Evolutionary conservation across 1,284 basidiomycete species (phyloP).

Genomic region (Inonotus hispidus): DNA sequence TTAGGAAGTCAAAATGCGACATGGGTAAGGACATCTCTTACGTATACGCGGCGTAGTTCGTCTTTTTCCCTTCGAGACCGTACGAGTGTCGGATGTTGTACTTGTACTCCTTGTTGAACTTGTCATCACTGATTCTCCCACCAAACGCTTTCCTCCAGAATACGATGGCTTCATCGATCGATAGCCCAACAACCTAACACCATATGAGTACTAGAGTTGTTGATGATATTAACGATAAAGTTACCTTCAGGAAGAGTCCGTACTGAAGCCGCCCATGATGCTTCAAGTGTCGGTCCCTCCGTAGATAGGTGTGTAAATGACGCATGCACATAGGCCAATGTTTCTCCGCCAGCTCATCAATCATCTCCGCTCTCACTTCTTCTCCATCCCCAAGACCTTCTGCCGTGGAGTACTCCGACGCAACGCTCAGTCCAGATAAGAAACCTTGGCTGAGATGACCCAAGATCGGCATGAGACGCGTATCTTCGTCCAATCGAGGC

Average conservation of each 20-base stretch:
- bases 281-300: constrained; percentile 82
- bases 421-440: constrained; percentile 70
- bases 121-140: constrained; percentile 77
- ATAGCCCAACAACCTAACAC: constrained; percentile 80
- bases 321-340: constrained; percentile 98
- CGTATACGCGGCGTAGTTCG: constrained; percentile 94
- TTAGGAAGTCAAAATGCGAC: background rate
- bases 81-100: constrained; percentile 98
- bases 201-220: constrained; percentile 10
- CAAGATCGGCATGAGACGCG: constrained; percentile 85
- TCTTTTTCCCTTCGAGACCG: constrained; percentile 90
- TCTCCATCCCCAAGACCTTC: constrained; percentile 49
- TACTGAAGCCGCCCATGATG: constrained; percentile 92
- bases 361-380: constrained; percentile 87
- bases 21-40: constrained; percentile 28
- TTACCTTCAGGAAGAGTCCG: constrained; percentile 91
- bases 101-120: constrained; percentile 97
- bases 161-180: constrained; percentile 89
- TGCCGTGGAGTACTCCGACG: constrained; percentile 71
- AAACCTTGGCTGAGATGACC: constrained; percentile 94
- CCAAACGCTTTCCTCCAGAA: constrained; percentile 93
- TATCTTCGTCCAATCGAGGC: constrained; percentile 95
- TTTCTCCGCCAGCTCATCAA: constrained; percentile 81
- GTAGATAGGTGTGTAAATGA: constrained; percentile 78
- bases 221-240: constrained; percentile 16